A percentile compares a stretch with the other conserved stretches of the same genome.
Conservation (phyloP, 192 early-diverging fungal species). For the Tieghemiomyces parasiticus region DNA sequence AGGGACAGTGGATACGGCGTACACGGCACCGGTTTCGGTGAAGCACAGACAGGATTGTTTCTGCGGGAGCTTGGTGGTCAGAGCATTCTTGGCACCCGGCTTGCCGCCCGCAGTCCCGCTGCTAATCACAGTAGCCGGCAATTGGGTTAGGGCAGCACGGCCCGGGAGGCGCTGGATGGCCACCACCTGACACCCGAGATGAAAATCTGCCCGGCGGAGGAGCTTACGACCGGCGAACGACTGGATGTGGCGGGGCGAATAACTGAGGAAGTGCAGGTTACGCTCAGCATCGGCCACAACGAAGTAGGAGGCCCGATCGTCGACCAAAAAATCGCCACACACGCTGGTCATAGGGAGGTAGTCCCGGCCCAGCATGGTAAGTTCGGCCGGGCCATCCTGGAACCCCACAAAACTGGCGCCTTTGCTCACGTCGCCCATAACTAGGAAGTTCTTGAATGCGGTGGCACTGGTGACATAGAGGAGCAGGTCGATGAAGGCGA, state of each 20-base stretch:
- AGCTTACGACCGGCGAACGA: constrained; percentile 80
- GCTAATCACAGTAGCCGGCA: constrained; percentile 21
- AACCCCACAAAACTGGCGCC: constrained; percentile 83
- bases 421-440: constrained; percentile 76
- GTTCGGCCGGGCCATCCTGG: constrained; percentile 88
- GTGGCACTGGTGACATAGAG: constrained; percentile 71
- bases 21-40: constrained; percentile 16
- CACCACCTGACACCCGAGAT: constrained; percentile 60
- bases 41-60: constrained; percentile 33
- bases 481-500: constrained; percentile 91
- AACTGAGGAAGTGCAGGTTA: constrained; percentile 68
- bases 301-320: constrained; percentile 51
- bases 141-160: constrained; percentile 11
- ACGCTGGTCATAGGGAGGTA: constrained; percentile 60
- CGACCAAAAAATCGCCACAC: constrained; percentile 60
- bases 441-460: constrained; percentile 75
- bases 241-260: constrained; percentile 78
- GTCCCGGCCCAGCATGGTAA: constrained; percentile 81
- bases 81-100: neutral
- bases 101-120: constrained; percentile 15
- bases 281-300: constrained; percentile 73
- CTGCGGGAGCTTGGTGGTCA: constrained; percentile 12
- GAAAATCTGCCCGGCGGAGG: constrained; percentile 78
- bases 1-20: constrained; percentile 38
- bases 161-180: constrained; percentile 44